Percentiles rank a stretch among this genome's conserved stretches.
These are phyloP conservation scores for Polyporus tsugae DNA, from an alignment of 1,284 basidiomycete species.

Conservation along the genomic window DNA sequence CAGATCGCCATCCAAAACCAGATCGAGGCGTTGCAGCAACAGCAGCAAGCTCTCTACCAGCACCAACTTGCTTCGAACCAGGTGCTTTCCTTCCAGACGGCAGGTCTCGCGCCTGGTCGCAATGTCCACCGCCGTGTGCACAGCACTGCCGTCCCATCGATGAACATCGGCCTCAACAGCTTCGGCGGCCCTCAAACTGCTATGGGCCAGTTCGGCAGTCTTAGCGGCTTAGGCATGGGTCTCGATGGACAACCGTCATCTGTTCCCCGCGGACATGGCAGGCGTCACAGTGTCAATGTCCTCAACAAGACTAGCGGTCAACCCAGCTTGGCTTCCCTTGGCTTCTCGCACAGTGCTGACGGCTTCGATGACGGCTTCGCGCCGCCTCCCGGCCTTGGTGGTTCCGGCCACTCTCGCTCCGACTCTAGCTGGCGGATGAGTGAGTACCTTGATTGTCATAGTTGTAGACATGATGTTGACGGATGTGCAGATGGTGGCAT, in stretches of 20 bases:
- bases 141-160: slow-evolving; percentile 78
- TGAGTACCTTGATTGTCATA: slow-evolving; percentile 49
- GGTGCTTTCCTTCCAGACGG: slow-evolving; percentile 68
- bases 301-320: slow-evolving; percentile 74
- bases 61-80: slow-evolving; percentile 84
- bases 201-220: slow-evolving; percentile 74
- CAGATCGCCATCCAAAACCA: slow-evolving; percentile 91
- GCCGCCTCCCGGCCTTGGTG: slow-evolving; percentile 60
- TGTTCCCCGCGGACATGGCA: slow-evolving; percentile 85
- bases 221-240: slow-evolving; percentile 64
- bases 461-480: slow-evolving; percentile 29
- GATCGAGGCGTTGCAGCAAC: slow-evolving; percentile 90
- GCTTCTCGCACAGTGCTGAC: slow-evolving; percentile 67
- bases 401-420: slow-evolving; percentile 79
- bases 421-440: slow-evolving; percentile 92
- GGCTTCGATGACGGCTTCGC: slow-evolving; percentile 81
- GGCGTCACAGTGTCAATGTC: slow-evolving; percentile 95
- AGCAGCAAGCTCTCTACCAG: slow-evolving; percentile 90
- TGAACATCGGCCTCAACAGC: slow-evolving; percentile 46
- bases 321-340: slow-evolving; percentile 56
- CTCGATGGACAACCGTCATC: slow-evolving; percentile 71
- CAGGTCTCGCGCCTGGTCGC: slow-evolving; percentile 73
- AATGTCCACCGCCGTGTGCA: slow-evolving; percentile 87
- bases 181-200: slow-evolving; percentile 61
- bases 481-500: slow-evolving; percentile 70